Evolutionary conservation across 1,284 basidiomycete genomes (phyloP), one percentile per base, ranked within the genome.

Genomic region (Mixia osmundae): DNA sequence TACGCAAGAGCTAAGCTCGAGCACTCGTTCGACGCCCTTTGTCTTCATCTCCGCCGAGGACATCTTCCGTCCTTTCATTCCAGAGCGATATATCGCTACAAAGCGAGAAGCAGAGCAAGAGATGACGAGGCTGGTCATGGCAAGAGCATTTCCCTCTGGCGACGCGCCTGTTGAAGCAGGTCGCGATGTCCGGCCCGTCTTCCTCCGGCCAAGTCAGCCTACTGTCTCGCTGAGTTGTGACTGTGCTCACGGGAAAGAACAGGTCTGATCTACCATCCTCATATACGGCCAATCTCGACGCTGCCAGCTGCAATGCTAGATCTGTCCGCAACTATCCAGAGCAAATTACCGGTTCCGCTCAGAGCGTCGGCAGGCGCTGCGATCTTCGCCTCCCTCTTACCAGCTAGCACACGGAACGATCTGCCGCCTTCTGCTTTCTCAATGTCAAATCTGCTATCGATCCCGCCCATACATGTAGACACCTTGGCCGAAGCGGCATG

Each of bases 211-310:
- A 31, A 79, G 80, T 83, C 54, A 50, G 73, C 63, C 6, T 18
- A 3, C 22, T 30, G 14, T 25, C 24, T 25, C 35, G 22, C 42
- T 37, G 43, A 38, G 37, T 35, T 33, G 30, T 8, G 10, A 31
- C 25, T 3, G 30, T 25, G 9, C 24, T 12, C 12, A n/a, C 18
- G 15, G 12, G 25, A 25, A 22, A n/a, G n/a, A 9, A 32, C 52
- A 77, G 87, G 87, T 44, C 62, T 97, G 36, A 82, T 97, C 54
- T 95, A 95, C 58, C 85, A 95, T 53, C 77, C 89, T 4, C 83
- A 94, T 56, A 65, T 73, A 43, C 72, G 85, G 24, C 89, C 91
- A 5, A 54, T 83, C 31, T 76, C 78, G 3, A 78, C 83, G 11
- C 72, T 83, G 22, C 66, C 79, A 26, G 85, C 89, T 0, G 75